Evolutionary conservation across 345 rosid genomes (phyloP).

Genomic region (Salix purpurea): DNA sequence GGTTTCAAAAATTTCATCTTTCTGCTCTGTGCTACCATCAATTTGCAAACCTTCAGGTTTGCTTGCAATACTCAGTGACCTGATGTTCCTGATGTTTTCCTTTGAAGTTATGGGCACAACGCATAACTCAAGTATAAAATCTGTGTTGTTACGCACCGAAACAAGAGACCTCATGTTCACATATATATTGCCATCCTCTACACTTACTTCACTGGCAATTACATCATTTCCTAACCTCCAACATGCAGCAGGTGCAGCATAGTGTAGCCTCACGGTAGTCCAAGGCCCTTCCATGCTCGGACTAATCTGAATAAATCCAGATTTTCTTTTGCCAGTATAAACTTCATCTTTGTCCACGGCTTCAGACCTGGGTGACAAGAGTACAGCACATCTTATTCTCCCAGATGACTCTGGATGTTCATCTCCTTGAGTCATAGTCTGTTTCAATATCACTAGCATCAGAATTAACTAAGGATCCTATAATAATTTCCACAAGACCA

Average conservation of each 20-base stretch:
- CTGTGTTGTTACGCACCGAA: constrained; percentile 65
- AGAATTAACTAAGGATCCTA: not conserved
- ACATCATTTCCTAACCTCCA: constrained; percentile 91
- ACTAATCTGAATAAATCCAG: constrained; percentile 90
- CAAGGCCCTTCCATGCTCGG: constrained; percentile 90
- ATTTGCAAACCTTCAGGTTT: constrained; percentile 27
- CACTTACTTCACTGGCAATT: constrained; percentile 88
- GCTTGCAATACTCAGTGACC: constrained; percentile 23
- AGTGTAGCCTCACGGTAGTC: constrained; percentile 89
- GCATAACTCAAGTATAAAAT: constrained; percentile 57
- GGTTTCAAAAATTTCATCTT: constrained; percentile 48
- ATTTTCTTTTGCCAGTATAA: constrained; percentile 35
- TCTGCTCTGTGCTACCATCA: constrained; percentile 27
- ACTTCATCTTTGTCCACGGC: constrained; percentile 39
- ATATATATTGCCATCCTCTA: constrained; percentile 74
- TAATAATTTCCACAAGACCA: not conserved
- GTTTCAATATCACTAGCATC: constrained; percentile 23
- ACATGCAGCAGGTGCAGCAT: constrained; percentile 97
- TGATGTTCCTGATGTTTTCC: constrained; percentile 2
- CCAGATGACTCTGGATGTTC: constrained; percentile 36
- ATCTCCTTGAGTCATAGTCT: constrained; percentile 42
- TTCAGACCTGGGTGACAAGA: constrained; percentile 54
- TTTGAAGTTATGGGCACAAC: constrained; percentile 50
- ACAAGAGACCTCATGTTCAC: constrained; percentile 87
- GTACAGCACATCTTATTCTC: constrained; percentile 68